Conservation (phyloP, 169 alveolate species). For the Plasmodium cynomolgi region DNA sequence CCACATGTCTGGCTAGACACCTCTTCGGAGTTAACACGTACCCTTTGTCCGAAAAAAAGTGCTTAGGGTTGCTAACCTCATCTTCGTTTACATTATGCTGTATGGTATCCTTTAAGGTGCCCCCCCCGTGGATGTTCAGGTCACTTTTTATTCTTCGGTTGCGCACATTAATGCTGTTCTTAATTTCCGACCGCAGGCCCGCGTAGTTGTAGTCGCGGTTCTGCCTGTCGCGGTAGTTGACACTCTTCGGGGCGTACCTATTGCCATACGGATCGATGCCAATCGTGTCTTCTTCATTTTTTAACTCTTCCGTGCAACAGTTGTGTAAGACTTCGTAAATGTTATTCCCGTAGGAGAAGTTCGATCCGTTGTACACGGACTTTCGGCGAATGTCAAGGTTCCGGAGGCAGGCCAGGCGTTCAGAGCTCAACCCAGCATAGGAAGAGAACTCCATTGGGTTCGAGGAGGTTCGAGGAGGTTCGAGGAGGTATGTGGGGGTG, state of each 20-base stretch:
- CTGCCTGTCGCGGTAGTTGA: not conserved
- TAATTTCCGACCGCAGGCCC: conserved; percentile 42
- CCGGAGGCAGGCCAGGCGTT: conserved; percentile 47
- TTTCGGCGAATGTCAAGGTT: conserved; percentile 40
- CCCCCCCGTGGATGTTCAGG: conserved; percentile 15
- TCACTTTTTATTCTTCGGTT: conserved; percentile 43
- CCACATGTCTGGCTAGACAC: conserved; percentile 52
- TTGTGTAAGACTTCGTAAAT: conserved; percentile 64
- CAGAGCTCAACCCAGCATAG: conserved; percentile 70
- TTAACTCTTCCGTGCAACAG: conserved; percentile 13
- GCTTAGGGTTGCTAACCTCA: conserved; percentile 16
- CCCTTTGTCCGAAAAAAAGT: conserved; percentile 63
- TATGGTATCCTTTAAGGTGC: conserved; percentile 31
- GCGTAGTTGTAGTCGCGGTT: conserved; percentile 8
- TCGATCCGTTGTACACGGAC: conserved; percentile 10
- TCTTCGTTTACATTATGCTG: conserved; percentile 24
- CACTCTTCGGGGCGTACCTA: conserved; percentile 7
- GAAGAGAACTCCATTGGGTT: conserved; percentile 24
- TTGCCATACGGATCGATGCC: not conserved
- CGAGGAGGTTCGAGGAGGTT: not conserved
- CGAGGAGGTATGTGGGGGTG: too few relatives aligned
- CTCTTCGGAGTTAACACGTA: conserved; percentile 60
- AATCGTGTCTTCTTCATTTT: conserved; percentile 3
- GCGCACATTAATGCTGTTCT: conserved; percentile 24
- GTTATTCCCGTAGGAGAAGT: conserved; percentile 38